phyloP scores from a whole-genome alignment of 208 protist genomes.

The Trypanosoma avium region DNA sequence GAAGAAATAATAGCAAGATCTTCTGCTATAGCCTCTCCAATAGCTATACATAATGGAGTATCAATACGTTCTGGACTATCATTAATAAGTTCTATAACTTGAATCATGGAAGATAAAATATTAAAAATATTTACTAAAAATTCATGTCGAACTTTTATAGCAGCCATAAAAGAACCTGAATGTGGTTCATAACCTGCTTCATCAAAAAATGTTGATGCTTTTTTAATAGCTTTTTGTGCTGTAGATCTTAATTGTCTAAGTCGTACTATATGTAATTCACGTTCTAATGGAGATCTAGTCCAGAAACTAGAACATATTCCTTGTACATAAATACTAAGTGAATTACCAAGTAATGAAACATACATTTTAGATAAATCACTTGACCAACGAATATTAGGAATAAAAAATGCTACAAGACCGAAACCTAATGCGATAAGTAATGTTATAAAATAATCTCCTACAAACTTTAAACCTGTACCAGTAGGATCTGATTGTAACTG shows the following conservation, averaged over 20 bases:
- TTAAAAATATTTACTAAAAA: slow-evolving; percentile 77
- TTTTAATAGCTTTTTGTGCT: slow-evolving; percentile 64
- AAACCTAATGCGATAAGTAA: slow-evolving; percentile 75
- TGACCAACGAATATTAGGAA: slow-evolving; percentile 89
- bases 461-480: slow-evolving; percentile 61
- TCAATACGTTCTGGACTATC: slow-evolving; percentile 66
- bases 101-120: slow-evolving; percentile 77
- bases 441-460: slow-evolving; percentile 70
- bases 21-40: slow-evolving; percentile 71
- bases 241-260: slow-evolving; percentile 81
- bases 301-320: slow-evolving; percentile 85
- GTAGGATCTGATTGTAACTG: slow-evolving; percentile 57
- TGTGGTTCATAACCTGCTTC: slow-evolving; percentile 87
- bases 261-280: slow-evolving; percentile 85
- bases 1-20: slow-evolving; percentile 77
- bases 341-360: slow-evolving; percentile 73
- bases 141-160: slow-evolving; percentile 59
- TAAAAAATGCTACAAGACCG: slow-evolving; percentile 72
- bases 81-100: slow-evolving; percentile 80
- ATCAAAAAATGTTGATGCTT: slow-evolving; percentile 58
- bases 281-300: slow-evolving; percentile 66
- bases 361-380: slow-evolving; percentile 76
- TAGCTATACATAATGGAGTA: slow-evolving; percentile 75
- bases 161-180: slow-evolving; percentile 55
- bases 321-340: slow-evolving; percentile 86